Evolutionary conservation across 306 rosid genomes (phyloP).

Genomic region (Datisca glomerata): DNA sequence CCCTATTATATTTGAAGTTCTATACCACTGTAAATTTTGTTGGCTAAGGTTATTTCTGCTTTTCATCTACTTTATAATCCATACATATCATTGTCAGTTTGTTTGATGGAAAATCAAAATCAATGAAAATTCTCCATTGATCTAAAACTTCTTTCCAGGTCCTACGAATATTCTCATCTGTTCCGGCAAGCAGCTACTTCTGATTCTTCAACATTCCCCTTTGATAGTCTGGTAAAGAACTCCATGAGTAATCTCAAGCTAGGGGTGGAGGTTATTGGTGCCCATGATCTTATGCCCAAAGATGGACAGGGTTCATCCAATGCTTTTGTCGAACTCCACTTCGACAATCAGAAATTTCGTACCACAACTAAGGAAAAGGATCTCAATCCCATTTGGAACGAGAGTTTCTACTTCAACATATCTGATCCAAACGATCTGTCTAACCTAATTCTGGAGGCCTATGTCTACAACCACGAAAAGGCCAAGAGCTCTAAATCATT

Average conservation of each 20-base stretch:
- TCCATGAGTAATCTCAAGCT: constrained; percentile 64
- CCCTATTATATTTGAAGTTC: too few species aligned
- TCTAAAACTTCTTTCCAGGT: too few species aligned
- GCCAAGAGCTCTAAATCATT: constrained; percentile 25
- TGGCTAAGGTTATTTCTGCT: too few species aligned
- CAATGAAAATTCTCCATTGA: too few species aligned
- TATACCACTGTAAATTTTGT: too few species aligned
- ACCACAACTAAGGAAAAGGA: constrained; percentile 65
- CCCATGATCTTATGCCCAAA: constrained; percentile 69
- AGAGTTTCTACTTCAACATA: constrained; percentile 67
- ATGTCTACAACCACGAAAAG: constrained; percentile 29
- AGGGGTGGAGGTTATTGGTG: constrained; percentile 69
- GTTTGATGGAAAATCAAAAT: too few species aligned
- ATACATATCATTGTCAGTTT: too few species aligned
- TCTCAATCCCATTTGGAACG: constrained; percentile 78
- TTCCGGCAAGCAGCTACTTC: too few species aligned
- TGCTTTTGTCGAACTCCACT: constrained; percentile 73
- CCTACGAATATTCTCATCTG: too few species aligned
- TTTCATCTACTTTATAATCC: too few species aligned
- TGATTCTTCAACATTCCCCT: too few species aligned
- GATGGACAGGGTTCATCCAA: constrained; percentile 65
- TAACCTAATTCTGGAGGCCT: constrained; percentile 55
- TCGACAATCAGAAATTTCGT: constrained; percentile 61
- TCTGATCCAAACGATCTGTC: constrained; percentile 50
- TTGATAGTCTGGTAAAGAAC: too few species aligned